Evolutionary conservation across 495 filamentous ascomycete species (phyloP), one percentile per base, ranked within the genome.

Genomic region (Neurospora terricola): DNA sequence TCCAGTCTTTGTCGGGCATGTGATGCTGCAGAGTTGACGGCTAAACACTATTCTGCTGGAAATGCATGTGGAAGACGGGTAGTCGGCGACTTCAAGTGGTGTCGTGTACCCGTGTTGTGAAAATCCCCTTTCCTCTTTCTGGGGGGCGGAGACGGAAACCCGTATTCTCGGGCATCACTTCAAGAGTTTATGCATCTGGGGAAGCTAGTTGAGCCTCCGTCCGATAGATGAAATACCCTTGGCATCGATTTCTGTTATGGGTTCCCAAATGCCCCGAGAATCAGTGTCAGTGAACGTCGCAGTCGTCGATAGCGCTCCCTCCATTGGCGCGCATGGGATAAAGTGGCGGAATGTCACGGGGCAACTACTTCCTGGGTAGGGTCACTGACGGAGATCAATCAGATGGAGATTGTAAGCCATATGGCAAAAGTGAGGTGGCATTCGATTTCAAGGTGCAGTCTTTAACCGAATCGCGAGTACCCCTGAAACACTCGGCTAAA

Each of bases 321-420:
- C 34, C 43, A 74, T 73, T 75, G 69, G 74, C 66, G 72, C 74
- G 74, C 72, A 73, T 73, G 48, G 23, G 23, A 23, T 54, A 62
- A 16, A 16, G 12, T 62, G 54, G 5, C 54, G 23, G 54, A 62
- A 62, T 14, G 23, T 62, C 54, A 30, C 6, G 6, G 27, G 12
- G 12, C 54, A 5, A 62, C 12, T 4, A 16, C 23, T 34, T 34
- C 16, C 45, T 14, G 38, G 39, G 16, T 16, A 54, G 5, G 37
- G 34, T 6, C 5, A 40, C 14, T 66, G 30, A 54, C 37, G 62
- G 69, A 30, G 21, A 70, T 37, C 48, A 23, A 38, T 1, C 30
- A 39, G 62, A 18, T n/a, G 5, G 21, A 68, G 66, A 76, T 74
- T 70, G 37, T 74, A 42, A 36, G 34, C 34, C 42, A 72, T 74